Evolutionary conservation across 108 stramenopile genomes (phyloP).

Genomic region (Cyclotella kingstonii): DNA sequence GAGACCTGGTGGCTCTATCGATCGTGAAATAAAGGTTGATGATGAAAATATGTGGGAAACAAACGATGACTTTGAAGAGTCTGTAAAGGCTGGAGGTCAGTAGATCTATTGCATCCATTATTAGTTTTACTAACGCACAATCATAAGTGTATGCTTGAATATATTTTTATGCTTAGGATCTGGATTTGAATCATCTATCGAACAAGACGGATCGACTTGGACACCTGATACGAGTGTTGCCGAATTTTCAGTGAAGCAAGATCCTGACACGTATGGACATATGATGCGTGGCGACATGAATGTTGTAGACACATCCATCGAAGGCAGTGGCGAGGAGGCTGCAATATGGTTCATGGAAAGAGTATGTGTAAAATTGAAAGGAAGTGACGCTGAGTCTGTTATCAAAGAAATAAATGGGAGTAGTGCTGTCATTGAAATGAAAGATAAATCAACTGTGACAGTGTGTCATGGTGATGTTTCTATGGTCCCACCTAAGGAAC

Average conservation of each 20-base stretch:
- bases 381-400: conserved; percentile 53
- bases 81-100: conserved; percentile 22
- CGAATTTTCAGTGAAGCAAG: conserved; percentile 33
- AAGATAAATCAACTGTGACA: conserved; percentile 61
- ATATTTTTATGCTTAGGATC: conserved; percentile 9
- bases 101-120: background rate
- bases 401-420: conserved; percentile 85
- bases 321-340: conserved; percentile 64
- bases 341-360: conserved; percentile 93
- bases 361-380: conserved; percentile 79
- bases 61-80: conserved; percentile 37
- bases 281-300: conserved; percentile 42
- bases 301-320: conserved; percentile 45
- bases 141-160: too few species aligned
- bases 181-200: conserved; percentile 58
- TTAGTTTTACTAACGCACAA: too few species aligned
- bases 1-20: conserved; percentile 80
- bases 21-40: conserved; percentile 41
- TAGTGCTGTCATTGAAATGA: conserved; percentile 72
- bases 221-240: conserved; percentile 34
- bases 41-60: conserved; percentile 36
- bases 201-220: conserved; percentile 52
- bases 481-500: conserved; percentile 76
- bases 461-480: conserved; percentile 66
- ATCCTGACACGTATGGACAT: conserved; percentile 27